Evolutionary conservation across 2,329 filamentous ascomycete genomes (phyloP), one percentile per base, ranked within the genome.

Genomic region (Paecilomyces formosus): DNA sequence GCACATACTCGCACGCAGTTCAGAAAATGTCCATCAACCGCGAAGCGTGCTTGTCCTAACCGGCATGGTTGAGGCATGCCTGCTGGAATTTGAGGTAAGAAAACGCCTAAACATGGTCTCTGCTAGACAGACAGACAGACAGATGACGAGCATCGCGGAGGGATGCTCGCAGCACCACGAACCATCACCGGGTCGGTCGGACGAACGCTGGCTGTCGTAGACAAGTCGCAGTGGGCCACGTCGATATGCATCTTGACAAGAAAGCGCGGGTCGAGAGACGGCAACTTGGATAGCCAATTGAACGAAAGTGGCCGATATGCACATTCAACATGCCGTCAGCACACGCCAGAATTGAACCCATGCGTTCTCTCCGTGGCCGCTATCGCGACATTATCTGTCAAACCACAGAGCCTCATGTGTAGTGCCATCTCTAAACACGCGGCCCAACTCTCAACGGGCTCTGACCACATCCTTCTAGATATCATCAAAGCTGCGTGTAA

Each of bases 151-250:
- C 3, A 45, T 45, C 39, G 7, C n/a, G 15, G 35, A 45, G 35
- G 35, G 35, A 39, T 39, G 13, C 39, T 18, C 39, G 3, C 39
- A 45, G n/a, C 15, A 45, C 39, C 39, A 45, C 39, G 39, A 45
- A 45, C 39, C 39, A 45, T 45, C 39, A 45, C 18, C n/a, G n/a
- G 39, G 39, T 45, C 35, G 39, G 39, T 45, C 39, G 39, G 50
- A 52, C 50, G 50, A 52, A 52, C 50, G 50, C 26, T 28, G 21
- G 39, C 39, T 8, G n/a, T 24, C 50, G 15, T 28, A 52, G 50
- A 52, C 50, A 50, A 13, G 18, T 51, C 55, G 54, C 57, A 53
- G 51, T 49, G 28, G 57, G 55, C 59, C 59, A 61, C 59, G 57
- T 61, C 58, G 55, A 57, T 57, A 15, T 50, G 28, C 39, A 52